Evolutionary conservation across 345 rosid species (phyloP).

Genomic region (Citropsis articulata): DNA sequence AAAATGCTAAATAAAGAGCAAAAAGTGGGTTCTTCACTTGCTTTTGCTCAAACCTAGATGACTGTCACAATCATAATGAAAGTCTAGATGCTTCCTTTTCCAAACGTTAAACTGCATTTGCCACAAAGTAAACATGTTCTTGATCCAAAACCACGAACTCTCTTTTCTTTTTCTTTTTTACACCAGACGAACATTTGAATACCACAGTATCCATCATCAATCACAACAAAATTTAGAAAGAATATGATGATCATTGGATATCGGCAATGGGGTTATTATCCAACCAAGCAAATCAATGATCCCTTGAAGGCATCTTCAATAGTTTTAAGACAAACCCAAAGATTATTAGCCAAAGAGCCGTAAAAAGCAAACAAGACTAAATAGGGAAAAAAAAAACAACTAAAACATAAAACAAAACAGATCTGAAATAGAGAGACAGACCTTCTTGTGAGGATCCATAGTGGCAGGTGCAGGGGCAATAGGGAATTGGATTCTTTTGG

Average conservation of each 20-base stretch:
- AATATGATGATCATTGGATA: not conserved
- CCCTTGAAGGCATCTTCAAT: not conserved
- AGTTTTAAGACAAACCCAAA: not conserved
- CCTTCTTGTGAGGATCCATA: slow-evolving; percentile 87
- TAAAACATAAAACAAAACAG: not conserved
- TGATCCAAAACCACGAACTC: not conserved
- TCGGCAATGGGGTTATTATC: not conserved
- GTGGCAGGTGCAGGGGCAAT: slow-evolving; percentile 10
- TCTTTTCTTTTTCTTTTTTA: not conserved
- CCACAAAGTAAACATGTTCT: not conserved
- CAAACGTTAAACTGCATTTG: not conserved
- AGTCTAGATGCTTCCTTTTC: not conserved
- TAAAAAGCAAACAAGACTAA: not conserved
- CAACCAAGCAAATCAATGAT: not conserved
- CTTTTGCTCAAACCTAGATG: not conserved
- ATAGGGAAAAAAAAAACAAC: not conserved
- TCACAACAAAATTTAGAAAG: not conserved
- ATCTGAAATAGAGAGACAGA: slow-evolving; percentile 15
- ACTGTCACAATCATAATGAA: not conserved
- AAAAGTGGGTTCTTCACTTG: not conserved
- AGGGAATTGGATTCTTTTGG: slow-evolving; percentile 42
- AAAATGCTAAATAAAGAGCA: not conserved
- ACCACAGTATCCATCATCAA: not conserved
- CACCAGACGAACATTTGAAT: not conserved
- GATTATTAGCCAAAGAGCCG: not conserved